Percentiles rank a stretch among this genome's conserved stretches.
These are phyloP conservation scores for Suillus subluteus DNA, from an alignment of 768 basidiomycete species.

Conservation along the genomic window DNA sequence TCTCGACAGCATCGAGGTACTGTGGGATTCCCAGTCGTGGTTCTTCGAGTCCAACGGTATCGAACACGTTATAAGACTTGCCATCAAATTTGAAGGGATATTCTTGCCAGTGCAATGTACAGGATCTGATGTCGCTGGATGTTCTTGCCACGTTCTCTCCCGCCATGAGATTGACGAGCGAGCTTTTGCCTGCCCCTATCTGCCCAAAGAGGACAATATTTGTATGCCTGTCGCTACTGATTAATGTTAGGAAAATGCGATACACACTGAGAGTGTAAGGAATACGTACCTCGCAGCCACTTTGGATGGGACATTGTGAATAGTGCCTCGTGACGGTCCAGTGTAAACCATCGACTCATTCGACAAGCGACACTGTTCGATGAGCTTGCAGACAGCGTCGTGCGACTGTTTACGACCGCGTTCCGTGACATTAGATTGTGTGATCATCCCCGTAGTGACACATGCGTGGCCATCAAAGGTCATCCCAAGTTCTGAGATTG, in stretches of 20 bases:
- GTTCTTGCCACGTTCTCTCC: no score
- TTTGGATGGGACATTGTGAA: not conserved
- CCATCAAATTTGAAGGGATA: conserved; percentile 32
- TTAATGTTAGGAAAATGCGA: no score
- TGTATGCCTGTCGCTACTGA: no score
- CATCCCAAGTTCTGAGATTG: conserved; percentile 29
- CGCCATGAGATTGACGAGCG: no score
- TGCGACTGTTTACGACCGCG: conserved; percentile 18
- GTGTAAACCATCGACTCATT: not conserved
- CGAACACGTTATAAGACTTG: not conserved
- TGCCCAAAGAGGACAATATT: no score
- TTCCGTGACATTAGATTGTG: not conserved
- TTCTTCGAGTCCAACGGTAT: no score
- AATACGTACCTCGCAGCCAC: not conserved
- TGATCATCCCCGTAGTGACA: conserved; percentile 9
- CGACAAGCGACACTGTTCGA: not conserved
- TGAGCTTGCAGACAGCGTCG: conserved; percentile 18
- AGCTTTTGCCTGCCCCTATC: no score
- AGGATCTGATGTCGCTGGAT: conserved; percentile 33
- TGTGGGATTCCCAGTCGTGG: no score
- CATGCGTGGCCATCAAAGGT: not conserved
- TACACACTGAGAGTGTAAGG: not conserved
- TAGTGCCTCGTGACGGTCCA: not conserved
- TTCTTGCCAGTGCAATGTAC: conserved; percentile 36
- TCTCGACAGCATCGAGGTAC: no score